phyloP scores from a whole-genome alignment of 768 basidiomycete genomes.

The Russula foetens region DNA sequence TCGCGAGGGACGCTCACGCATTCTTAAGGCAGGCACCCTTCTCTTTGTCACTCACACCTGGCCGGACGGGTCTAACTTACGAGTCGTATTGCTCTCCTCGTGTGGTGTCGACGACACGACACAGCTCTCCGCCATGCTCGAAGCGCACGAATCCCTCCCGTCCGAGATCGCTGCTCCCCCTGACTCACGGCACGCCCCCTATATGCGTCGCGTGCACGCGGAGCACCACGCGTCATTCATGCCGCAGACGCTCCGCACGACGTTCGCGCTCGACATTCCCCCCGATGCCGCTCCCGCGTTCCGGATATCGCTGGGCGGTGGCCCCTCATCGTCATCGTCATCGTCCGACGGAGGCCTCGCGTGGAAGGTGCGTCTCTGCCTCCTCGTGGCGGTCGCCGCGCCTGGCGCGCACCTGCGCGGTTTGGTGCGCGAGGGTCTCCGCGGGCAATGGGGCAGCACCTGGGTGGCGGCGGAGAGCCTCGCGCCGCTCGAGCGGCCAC shows the following conservation, averaged over 20 bases:
- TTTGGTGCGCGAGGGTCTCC: constrained; percentile 45
- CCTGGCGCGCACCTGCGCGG: constrained; percentile 42
- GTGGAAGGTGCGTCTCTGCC: constrained; percentile 82
- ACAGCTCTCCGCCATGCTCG: constrained; percentile 82
- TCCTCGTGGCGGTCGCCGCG: constrained; percentile 70
- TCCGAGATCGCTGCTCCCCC: constrained; percentile 43
- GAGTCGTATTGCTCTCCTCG: neutral
- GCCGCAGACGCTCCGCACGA: constrained; percentile 61
- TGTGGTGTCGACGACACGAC: neutral
- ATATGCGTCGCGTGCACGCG: constrained; percentile 70
- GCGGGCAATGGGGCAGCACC: constrained; percentile 65
- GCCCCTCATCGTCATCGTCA: too few species aligned
- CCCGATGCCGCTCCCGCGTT: constrained; percentile 88
- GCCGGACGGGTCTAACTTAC: neutral
- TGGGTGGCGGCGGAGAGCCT: constrained; percentile 53
- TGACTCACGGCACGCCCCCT: constrained; percentile 30
- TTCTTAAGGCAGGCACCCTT: constrained; percentile 55
- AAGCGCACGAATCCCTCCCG: constrained; percentile 81
- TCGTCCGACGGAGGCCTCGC: constrained; percentile 60
- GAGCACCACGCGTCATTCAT: constrained; percentile 79
- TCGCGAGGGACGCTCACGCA: constrained; percentile 56
- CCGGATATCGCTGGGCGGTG: constrained; percentile 46
- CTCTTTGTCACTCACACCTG: neutral
- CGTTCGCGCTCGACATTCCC: constrained; percentile 89
- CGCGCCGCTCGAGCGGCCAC: constrained; percentile 49